phyloP scores from a whole-genome alignment of 2,329 filamentous ascomycete genomes.

The Polychaeton citri region DNA sequence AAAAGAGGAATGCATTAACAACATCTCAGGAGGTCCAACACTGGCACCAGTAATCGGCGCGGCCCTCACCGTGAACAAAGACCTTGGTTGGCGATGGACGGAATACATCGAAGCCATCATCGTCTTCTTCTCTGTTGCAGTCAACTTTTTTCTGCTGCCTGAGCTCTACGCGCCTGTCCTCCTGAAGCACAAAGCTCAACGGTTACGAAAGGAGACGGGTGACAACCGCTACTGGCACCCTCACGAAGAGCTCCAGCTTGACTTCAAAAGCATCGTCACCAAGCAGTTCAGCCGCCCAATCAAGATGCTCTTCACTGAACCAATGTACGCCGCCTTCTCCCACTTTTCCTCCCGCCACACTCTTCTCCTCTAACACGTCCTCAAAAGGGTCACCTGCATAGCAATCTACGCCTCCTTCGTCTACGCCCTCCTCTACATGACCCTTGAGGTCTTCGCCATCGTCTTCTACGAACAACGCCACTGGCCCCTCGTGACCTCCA shows the following conservation, averaged over 20 bases:
- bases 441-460: slow-evolving; percentile 32
- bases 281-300: slow-evolving; percentile 12
- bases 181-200: slow-evolving; percentile 31
- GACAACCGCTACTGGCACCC: slow-evolving; percentile 21
- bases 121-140: slow-evolving; percentile 25
- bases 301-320: slow-evolving; percentile 17
- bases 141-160: slow-evolving; percentile 25
- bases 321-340: slow-evolving; percentile 17
- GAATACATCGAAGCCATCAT: slow-evolving; percentile 41
- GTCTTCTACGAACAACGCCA: slow-evolving; percentile 13
- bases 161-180: slow-evolving; percentile 38
- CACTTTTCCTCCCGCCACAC: slow-evolving; percentile 17
- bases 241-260: slow-evolving; percentile 18
- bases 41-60: slow-evolving; percentile 33
- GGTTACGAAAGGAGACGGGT: slow-evolving; percentile 36
- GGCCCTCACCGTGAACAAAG: slow-evolving; percentile 37
- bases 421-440: slow-evolving; percentile 27
- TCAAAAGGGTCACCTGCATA: slow-evolving; percentile 32
- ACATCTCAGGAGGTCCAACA: slow-evolving; percentile 35
- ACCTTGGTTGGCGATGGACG: slow-evolving; percentile 40
- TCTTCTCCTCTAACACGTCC: slow-evolving; percentile 29
- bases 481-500: slow-evolving; percentile 17
- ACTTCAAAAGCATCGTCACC: slow-evolving; percentile 24
- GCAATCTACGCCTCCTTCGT: slow-evolving; percentile 28
- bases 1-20: not conserved